These are phyloP conservation scores for Botrytis tulipae DNA, from an alignment of 2,329 filamentous ascomycete species.

Conservation along the genomic window DNA sequence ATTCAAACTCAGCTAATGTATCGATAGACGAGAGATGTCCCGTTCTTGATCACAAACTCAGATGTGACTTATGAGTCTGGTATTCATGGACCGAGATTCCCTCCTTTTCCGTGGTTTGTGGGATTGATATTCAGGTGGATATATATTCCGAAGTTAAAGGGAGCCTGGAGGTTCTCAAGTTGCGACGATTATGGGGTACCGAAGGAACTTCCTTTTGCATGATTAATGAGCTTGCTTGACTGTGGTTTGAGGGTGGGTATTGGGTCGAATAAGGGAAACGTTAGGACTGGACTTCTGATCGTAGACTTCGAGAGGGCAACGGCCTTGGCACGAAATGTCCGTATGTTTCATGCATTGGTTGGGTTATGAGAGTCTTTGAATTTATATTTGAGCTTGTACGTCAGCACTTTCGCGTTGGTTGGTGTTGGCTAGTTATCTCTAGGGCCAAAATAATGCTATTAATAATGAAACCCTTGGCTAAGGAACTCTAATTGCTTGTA, in stretches of 20 bases:
- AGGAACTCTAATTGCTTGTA: background rate
- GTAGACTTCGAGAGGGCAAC: background rate
- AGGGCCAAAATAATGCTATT: background rate
- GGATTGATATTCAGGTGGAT: constrained; percentile 39
- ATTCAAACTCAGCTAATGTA: background rate
- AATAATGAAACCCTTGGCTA: background rate
- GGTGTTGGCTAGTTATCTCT: background rate
- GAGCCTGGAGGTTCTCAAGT: constrained; percentile 41
- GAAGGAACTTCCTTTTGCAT: constrained; percentile 42
- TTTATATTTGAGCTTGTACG: background rate
- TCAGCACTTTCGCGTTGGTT: background rate
- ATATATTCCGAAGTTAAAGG: constrained; percentile 40
- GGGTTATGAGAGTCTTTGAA: background rate
- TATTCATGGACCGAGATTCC: constrained; percentile 35
- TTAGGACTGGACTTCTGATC: background rate
- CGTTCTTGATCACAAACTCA: constrained; percentile 27
- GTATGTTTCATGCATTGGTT: background rate
- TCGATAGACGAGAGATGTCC: constrained; percentile 23
- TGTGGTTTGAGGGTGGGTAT: background rate
- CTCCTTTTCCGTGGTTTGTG: constrained; percentile 37
- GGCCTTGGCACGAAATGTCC: background rate
- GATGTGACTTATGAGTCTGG: constrained; percentile 35
- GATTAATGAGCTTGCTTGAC: constrained; percentile 7
- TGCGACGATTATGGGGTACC: constrained; percentile 39
- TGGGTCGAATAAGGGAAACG: background rate